Percentiles rank a stretch among this genome's conserved stretches.
phyloP scores from a whole-genome alignment of 2,329 filamentous ascomycete genomes.

The Colletotrichum viniferum region DNA sequence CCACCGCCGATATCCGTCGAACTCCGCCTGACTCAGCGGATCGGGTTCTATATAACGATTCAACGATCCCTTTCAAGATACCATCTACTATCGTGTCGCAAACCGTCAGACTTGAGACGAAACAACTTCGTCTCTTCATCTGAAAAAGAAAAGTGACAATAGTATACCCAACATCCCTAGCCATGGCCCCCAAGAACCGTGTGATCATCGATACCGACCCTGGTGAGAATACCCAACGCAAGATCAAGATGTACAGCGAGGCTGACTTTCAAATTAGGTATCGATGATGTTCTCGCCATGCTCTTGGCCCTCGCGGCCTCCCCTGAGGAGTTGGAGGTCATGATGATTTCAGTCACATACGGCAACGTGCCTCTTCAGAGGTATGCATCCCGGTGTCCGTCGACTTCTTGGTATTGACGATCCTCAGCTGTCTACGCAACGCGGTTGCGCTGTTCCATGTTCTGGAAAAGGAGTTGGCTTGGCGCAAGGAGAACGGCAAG shows the following conservation, averaged over 20 bases:
- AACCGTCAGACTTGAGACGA: neutral
- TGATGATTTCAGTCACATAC: constrained; percentile 88
- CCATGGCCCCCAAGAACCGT: constrained; percentile 71
- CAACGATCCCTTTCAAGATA: neutral
- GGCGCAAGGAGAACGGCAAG: constrained; percentile 74
- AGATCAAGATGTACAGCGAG: neutral
- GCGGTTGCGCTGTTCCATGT: constrained; percentile 90
- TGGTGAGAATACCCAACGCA: constrained; percentile 49
- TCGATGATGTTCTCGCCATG: constrained; percentile 90
- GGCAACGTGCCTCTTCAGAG: constrained; percentile 90
- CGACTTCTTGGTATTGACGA: neutral
- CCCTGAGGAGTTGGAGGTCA: constrained; percentile 83
- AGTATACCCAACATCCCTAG: neutral
- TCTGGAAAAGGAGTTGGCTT: constrained; percentile 85
- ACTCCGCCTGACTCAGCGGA: constrained; percentile 6
- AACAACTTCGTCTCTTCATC: neutral
- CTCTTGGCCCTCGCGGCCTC: constrained; percentile 83
- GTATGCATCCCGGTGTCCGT: constrained; percentile 45
- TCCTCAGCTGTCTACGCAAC: constrained; percentile 79
- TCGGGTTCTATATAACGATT: neutral
- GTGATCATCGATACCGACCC: constrained; percentile 98
- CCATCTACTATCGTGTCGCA: neutral
- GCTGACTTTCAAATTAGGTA: constrained; percentile 53
- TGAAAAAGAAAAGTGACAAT: neutral
- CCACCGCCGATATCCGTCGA: constrained; percentile 10